Evolutionary conservation across 192 early-diverging fungal genomes (phyloP).

Genomic region (Dissophora ornata): DNA sequence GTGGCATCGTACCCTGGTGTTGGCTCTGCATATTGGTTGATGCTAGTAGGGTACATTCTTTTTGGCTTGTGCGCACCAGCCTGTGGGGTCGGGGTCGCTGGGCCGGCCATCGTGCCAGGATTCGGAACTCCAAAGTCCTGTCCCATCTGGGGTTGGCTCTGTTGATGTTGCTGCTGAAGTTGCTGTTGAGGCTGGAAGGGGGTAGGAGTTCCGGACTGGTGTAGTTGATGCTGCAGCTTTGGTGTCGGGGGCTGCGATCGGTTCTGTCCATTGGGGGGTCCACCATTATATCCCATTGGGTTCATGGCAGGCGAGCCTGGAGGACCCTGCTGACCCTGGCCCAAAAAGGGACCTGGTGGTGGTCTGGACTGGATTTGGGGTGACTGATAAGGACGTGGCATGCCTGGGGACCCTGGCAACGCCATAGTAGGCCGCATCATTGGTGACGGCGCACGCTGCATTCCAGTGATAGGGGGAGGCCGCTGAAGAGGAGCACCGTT

Average conservation of each 20-base stretch:
- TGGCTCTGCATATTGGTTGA: constrained; percentile 56
- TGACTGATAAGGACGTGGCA: constrained; percentile 42
- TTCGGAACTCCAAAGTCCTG: constrained; percentile 24
- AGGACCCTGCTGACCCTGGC: constrained; percentile 26
- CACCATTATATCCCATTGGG: constrained; percentile 40
- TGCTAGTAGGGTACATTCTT: constrained; percentile 65
- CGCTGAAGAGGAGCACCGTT: constrained; percentile 21
- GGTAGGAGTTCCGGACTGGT: neutral
- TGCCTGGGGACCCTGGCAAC: constrained; percentile 39
- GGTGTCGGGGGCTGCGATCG: constrained; percentile 45
- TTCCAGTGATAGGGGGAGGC: constrained; percentile 32
- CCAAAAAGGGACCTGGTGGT: constrained; percentile 17
- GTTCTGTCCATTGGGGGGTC: constrained; percentile 44
- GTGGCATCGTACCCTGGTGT: constrained; percentile 26
- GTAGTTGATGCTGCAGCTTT: constrained; percentile 20
- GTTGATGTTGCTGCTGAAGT: constrained; percentile 18
- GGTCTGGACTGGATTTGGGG: constrained; percentile 43
- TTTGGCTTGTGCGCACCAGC: constrained; percentile 55
- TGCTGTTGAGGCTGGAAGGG: constrained; percentile 4
- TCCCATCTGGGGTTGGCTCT: constrained; percentile 8
- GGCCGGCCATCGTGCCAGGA: constrained; percentile 18
- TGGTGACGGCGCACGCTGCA: constrained; percentile 36
- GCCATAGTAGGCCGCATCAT: constrained; percentile 43
- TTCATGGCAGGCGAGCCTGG: constrained; percentile 42
- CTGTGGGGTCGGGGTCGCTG: constrained; percentile 31